Percentiles rank a stretch among this genome's conserved stretches.
Evolutionary conservation across 75 land plant genomes (phyloP).

Genomic region (Cunninghamia lanceolata): DNA sequence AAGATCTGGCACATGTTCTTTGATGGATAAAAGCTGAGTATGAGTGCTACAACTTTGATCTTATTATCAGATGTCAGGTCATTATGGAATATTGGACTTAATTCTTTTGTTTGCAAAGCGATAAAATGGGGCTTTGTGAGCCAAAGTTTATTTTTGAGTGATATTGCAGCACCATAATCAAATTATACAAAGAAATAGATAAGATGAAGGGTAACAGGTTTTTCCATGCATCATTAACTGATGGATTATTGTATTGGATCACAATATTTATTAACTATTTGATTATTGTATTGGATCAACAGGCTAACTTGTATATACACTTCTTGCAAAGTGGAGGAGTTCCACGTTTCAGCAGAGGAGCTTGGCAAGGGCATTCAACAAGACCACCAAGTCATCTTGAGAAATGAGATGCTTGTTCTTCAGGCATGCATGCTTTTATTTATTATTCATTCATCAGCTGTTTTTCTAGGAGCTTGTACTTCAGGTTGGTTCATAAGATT

Average conservation of each 20-base stretch:
- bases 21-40: too few species aligned
- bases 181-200: neutral
- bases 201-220: neutral
- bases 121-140: neutral
- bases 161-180: neutral
- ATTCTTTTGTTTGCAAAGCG: neutral
- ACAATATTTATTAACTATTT: neutral
- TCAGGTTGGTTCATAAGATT: neutral
- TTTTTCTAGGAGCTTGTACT: neutral
- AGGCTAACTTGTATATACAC: constrained; percentile 98
- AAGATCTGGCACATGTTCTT: neutral
- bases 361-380: constrained; percentile 98
- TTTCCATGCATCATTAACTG: neutral
- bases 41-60: too few species aligned
- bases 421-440: constrained; percentile 49
- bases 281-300: neutral
- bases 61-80: neutral
- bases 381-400: constrained; percentile 89
- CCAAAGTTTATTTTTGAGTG: neutral
- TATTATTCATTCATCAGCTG: constrained; percentile 1
- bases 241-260: neutral
- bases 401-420: constrained; percentile 83
- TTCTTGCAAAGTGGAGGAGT: constrained; percentile 97
- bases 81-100: neutral
- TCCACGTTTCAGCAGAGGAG: constrained; percentile 97